A percentile compares a stretch with the other conserved stretches of the same genome.
These are phyloP conservation scores for Solanum rostratum DNA, from an alignment of 257 asterid genomes.

Conservation along the genomic window DNA sequence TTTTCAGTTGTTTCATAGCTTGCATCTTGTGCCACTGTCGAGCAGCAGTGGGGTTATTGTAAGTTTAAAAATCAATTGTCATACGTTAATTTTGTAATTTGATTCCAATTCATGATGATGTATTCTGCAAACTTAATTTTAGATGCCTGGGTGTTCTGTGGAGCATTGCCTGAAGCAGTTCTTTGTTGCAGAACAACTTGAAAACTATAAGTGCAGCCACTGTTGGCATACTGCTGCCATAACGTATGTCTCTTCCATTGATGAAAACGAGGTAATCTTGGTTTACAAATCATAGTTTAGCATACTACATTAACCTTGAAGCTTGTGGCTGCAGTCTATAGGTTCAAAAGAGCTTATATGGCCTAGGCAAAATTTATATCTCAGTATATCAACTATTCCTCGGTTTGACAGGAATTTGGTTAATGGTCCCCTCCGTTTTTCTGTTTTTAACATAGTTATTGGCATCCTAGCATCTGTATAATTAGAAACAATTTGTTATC, in stretches of 20 bases:
- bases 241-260: constrained; percentile 30
- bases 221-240: constrained; percentile 91
- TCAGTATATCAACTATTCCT: neutral
- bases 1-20: constrained; percentile 68
- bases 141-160: constrained; percentile 70
- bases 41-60: constrained; percentile 43
- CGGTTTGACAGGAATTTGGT: neutral
- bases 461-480: neutral
- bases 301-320: neutral
- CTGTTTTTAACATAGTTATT: neutral
- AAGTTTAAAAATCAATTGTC: constrained; percentile 15
- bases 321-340: neutral
- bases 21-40: constrained; percentile 57
- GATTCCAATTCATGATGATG: constrained; percentile 4
- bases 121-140: constrained; percentile 4
- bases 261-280: constrained; percentile 44
- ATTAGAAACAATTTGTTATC: constrained; percentile 11
- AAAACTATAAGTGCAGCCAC: constrained; percentile 66
- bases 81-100: neutral
- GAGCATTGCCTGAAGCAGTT: constrained; percentile 61
- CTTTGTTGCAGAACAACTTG: constrained; percentile 58
- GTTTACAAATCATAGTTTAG: neutral
- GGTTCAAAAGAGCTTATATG: neutral
- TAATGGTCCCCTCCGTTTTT: neutral
- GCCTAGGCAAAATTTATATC: neutral